Base-by-base conservation (phyloP, 208 protist genomes). In the Wallacemonas collosoma region DNA sequence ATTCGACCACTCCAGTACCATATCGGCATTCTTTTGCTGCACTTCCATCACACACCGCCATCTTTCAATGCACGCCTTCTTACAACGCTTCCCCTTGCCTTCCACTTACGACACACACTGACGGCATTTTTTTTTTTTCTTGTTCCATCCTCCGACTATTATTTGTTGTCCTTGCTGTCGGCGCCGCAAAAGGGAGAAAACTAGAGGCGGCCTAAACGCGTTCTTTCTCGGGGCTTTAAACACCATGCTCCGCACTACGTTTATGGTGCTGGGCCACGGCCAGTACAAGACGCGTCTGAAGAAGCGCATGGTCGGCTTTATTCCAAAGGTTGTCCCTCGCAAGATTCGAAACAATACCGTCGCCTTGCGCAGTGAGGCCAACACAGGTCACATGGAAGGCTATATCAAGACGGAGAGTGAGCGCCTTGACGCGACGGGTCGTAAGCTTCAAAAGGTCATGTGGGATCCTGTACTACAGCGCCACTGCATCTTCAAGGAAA, bases 271-370 rank as follows among this genome's bases (percentile, higher is more conserved):
- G 0, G 81, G 84, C 36, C 87, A 80, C 62, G 90, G 90, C 41
- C 90, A 95, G 70, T 95, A 95, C 77, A 95, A 93, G 73, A 93
- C 90, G 0, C 80, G 90, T 15, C 77, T 95, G 43, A 95, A 95
- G 82, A 93, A 92, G 73, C 87, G 90, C 54, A 93, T 93, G 87
- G 90, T 95, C 8, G 90, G 90, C 9, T 95, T 91, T 71, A 89
- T 95, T 53, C 90, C 90, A 0, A 93, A 91, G 58, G 90, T 95
- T 9, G 81, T 95, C 47, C 90, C 88, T 4, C 71, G 90, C 39
- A 95, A 95, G 71, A 92, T 95, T 54, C 79, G 85, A 50, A 92
- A 92, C 72, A 93, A 92, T 71, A 86, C 78, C 57, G 86, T 95
- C 4, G 90, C 90, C 15, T 67, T 95, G 61, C 90, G 90, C 51